Percentiles rank a stretch among this genome's conserved stretches.
These are phyloP conservation scores for Tricharina praecox DNA, from an alignment of 495 filamentous ascomycete species.

Conservation along the genomic window DNA sequence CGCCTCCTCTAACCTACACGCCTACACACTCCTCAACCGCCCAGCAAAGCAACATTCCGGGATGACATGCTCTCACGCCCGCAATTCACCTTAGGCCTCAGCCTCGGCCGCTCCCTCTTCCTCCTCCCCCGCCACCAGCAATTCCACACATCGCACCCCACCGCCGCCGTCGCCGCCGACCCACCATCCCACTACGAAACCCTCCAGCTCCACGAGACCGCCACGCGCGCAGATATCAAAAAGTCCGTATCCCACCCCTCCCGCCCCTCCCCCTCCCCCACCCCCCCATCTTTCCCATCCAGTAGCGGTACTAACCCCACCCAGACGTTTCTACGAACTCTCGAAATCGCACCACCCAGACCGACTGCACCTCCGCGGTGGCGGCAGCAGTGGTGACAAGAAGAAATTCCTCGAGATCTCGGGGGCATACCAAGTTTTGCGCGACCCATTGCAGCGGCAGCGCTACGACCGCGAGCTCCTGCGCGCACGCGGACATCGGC, in stretches of 20 bases:
- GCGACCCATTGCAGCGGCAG: constrained; percentile 50
- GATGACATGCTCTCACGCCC: not conserved
- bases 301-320: constrained; percentile 15
- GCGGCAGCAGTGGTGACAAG: no score
- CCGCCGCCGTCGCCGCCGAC: not conserved
- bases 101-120: not conserved
- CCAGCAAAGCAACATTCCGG: not conserved
- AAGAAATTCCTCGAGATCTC: constrained; percentile 68
- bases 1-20: no score
- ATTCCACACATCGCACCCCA: not conserved
- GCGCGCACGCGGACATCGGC: constrained; percentile 27
- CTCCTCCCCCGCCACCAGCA: not conserved
- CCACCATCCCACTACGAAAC: constrained; percentile 52
- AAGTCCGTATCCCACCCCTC: constrained; percentile 36
- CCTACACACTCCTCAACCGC: no score
- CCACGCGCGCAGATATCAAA: constrained; percentile 64
- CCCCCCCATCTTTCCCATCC: constrained; percentile 6
- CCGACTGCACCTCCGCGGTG: constrained; percentile 55
- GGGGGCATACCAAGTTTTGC: constrained; percentile 70
- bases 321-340: constrained; percentile 74
- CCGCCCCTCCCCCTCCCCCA: constrained; percentile 1
- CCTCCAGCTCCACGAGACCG: constrained; percentile 51
- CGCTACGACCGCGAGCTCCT: constrained; percentile 59
- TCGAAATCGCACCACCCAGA: constrained; percentile 91
- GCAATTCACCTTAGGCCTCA: not conserved